These are phyloP conservation scores for Pyracantha coccinea DNA, from an alignment of 331 rosid species.

Conservation along the genomic window DNA sequence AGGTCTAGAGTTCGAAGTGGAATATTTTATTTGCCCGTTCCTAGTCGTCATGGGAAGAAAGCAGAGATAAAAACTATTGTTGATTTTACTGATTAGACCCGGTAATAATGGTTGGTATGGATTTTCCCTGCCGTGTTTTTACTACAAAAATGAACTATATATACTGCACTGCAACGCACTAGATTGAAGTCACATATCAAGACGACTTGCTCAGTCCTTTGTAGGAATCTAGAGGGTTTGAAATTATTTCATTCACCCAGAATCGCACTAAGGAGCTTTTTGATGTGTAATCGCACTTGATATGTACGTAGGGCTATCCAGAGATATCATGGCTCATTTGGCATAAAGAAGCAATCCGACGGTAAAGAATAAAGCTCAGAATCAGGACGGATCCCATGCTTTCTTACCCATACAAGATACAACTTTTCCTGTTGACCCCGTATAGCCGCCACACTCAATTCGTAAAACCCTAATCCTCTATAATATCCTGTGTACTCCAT, in stretches of 20 bases:
- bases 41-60: no score
- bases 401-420: conserved; percentile 27
- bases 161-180: conserved; percentile 21
- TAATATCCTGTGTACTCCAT: conserved; percentile 9
- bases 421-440: conserved; percentile 32
- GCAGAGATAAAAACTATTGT: no score
- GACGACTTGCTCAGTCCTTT: conserved; percentile 25
- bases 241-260: conserved; percentile 1
- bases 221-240: conserved; percentile 18
- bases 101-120: background rate
- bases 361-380: conserved; percentile 24
- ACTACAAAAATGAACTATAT: background rate
- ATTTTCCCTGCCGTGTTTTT: background rate
- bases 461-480: conserved; percentile 1
- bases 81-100: no score
- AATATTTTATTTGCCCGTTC: no score
- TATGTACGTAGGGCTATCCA: background rate
- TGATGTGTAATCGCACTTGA: conserved; percentile 80
- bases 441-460: conserved; percentile 19
- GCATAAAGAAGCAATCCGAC: conserved; percentile 14
- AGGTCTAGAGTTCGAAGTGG: no score
- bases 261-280: conserved; percentile 47
- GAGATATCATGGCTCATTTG: conserved; percentile 21
- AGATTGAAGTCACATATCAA: conserved; percentile 7
- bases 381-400: conserved; percentile 31